Evolutionary conservation across 495 filamentous ascomycete genomes (phyloP).

Genomic region (Paragyromitra xinjiangensis): DNA sequence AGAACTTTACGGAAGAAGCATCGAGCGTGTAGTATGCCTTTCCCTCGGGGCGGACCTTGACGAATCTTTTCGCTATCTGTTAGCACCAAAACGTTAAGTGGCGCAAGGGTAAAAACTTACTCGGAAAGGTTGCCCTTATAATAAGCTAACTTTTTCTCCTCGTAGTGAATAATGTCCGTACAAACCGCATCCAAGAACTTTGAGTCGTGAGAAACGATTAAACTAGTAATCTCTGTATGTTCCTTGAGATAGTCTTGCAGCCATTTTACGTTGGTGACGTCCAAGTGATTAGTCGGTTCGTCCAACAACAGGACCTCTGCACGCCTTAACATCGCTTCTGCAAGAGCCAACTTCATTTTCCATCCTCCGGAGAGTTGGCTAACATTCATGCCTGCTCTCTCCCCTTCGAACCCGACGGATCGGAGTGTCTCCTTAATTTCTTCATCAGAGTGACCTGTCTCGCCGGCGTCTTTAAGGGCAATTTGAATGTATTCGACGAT

Average conservation of each 20-base stretch:
- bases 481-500: constrained; percentile 90
- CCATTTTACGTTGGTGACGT: constrained; percentile 96
- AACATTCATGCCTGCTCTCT: constrained; percentile 81
- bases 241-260: constrained; percentile 92
- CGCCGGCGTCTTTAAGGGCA: constrained; percentile 51
- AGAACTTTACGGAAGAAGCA: constrained; percentile 89
- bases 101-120: constrained; percentile 50
- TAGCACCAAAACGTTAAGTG: constrained; percentile 21
- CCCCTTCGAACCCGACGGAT: constrained; percentile 93
- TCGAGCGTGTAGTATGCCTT: constrained; percentile 99
- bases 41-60: constrained; percentile 90
- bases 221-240: constrained; percentile 94
- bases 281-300: constrained; percentile 98
- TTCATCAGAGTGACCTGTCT: constrained; percentile 67
- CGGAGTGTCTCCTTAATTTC: constrained; percentile 83
- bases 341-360: constrained; percentile 99
- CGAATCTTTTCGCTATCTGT: constrained; percentile 66
- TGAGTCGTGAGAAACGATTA: constrained; percentile 99
- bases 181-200: constrained; percentile 96
- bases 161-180: constrained; percentile 99
- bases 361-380: constrained; percentile 98
- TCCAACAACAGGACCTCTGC: constrained; percentile 95
- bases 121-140: constrained; percentile 94
- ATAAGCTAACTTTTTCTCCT: constrained; percentile 92
- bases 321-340: constrained; percentile 93